Percentiles rank a stretch among this genome's conserved stretches.
Evolutionary conservation across 2,329 filamentous ascomycete genomes (phyloP).

Genomic region (Fusarium goolgardi): DNA sequence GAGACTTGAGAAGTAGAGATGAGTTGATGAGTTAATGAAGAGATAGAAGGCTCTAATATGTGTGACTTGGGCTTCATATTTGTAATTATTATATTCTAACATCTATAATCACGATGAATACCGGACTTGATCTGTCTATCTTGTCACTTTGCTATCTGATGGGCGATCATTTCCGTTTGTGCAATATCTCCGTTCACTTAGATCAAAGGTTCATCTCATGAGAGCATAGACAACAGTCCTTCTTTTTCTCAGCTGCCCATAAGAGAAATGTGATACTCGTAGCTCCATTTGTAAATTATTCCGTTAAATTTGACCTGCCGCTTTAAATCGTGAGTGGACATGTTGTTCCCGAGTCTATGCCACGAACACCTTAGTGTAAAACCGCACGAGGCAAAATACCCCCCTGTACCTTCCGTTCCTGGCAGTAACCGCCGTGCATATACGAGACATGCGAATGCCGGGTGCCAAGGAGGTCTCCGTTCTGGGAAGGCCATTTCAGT

Average conservation of each 20-base stretch:
- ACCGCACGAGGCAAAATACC: background rate
- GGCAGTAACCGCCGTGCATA: conserved; percentile 10
- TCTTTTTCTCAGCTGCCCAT: background rate
- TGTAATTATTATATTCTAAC: background rate
- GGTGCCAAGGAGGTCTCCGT: background rate
- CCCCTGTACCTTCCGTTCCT: conserved; percentile 19
- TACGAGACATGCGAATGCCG: conserved; percentile 8
- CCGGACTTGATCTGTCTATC: background rate
- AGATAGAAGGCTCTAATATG: background rate
- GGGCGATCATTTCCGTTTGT: conserved; percentile 19
- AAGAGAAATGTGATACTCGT: background rate
- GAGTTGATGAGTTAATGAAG: background rate
- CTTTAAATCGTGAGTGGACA: conserved; percentile 13
- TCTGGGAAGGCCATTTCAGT: background rate
- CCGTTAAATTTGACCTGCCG: conserved; percentile 9
- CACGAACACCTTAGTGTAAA: conserved; percentile 3
- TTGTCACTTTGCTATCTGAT: background rate
- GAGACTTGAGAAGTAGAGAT: background rate
- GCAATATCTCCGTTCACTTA: conserved; percentile 13
- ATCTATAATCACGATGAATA: fast-evolving
- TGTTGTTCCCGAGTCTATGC: background rate
- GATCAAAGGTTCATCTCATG: conserved; percentile 18
- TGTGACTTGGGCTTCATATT: background rate
- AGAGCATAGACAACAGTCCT: background rate
- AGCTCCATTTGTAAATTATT: background rate